Base-by-base conservation (phyloP, 2,329 filamentous ascomycete species). In the Hypoxylon sp. region DNA sequence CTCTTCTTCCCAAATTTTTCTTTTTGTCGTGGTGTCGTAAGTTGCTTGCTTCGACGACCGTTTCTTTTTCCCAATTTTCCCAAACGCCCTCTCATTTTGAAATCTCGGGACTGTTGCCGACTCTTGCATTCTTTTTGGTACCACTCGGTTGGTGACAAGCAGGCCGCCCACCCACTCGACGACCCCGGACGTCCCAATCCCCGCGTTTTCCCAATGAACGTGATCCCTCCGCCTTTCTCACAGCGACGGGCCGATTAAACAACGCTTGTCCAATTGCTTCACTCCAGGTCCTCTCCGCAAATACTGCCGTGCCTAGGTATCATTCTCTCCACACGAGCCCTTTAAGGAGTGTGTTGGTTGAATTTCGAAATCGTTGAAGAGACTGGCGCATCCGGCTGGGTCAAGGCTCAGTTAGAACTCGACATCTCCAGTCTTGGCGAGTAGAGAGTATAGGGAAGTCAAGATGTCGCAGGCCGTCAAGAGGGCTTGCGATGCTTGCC, bases 401-500 rank as follows among this genome's bases (percentile, higher is more conserved):
- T 35, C 40, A 7, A 55, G 27, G 37, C 7, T 27, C 29, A 23
- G n/a, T n/a, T n/a, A 38, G 21, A 31, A 36, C 41, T 43, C 17
- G 30, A 44, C 32, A 13, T 40, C 12, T 52, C 30, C 16, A 31
- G 12, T 41, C 17, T 41, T 21, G 23, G 32, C 25, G 30, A 32
- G 26, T n/a, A 26, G 25, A 41, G 32, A 42, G 36, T 26, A 36
- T 42, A 49, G 31, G 40, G 20, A 41, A 15, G 15, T 38, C 54
- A 61, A 40, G 34, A 71, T 71, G 69, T 71, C 69, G 56, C 65
- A 68, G 50, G 65, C 74, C 21, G 72, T 77, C 27, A 78, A 78
- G 59, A 62, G 84, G 66, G 86, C 86, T 51, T 89, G 86, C 73
- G 86, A 89, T 69, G 86, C 85, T 64, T 89, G 86, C 68, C 86